Evolutionary conservation across 139 green algal species (phyloP).

Genomic region (Chlorella sp.): DNA sequence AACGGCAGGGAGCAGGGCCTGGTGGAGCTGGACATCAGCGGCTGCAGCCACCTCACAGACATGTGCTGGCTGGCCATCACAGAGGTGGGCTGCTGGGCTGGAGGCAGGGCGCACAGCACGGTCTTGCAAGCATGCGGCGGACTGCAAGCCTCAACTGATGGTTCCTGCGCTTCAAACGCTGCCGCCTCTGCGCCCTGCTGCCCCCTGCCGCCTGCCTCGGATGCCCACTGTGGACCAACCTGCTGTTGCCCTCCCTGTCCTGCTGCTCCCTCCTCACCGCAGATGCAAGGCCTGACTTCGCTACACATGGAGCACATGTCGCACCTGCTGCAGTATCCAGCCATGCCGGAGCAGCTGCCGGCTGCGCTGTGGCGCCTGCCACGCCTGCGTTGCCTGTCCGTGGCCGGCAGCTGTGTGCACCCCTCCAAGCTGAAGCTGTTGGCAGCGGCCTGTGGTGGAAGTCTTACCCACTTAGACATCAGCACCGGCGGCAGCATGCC

Average conservation of each 20-base stretch:
- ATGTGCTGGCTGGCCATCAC: constrained; percentile 20
- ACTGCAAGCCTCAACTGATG: no score
- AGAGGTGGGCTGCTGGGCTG: constrained; percentile 6
- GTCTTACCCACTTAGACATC: constrained; percentile 24
- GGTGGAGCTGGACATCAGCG: constrained; percentile 14
- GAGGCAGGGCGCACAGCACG: not conserved
- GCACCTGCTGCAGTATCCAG: constrained; percentile 28
- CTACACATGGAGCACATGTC: constrained; percentile 20
- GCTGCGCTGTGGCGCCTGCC: constrained; percentile 34
- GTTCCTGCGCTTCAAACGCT: no score
- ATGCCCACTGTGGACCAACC: no score
- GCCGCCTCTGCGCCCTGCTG: no score
- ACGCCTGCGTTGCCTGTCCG: constrained; percentile 9
- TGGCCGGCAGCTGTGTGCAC: constrained; percentile 22
- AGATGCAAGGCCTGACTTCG: constrained; percentile 20
- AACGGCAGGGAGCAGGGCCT: not conserved
- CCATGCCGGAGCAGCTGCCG: constrained; percentile 16
- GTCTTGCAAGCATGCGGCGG: no score
- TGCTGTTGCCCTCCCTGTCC: not conserved
- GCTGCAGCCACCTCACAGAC: constrained; percentile 3
- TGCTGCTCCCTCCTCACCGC: not conserved
- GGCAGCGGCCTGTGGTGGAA: constrained; percentile 17
- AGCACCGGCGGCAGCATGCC: not conserved
- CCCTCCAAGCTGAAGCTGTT: constrained; percentile 35
- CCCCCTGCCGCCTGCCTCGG: no score